Base-by-base conservation (phyloP, 345 rosid genomes). In the Odontarrhena argentea region DNA sequence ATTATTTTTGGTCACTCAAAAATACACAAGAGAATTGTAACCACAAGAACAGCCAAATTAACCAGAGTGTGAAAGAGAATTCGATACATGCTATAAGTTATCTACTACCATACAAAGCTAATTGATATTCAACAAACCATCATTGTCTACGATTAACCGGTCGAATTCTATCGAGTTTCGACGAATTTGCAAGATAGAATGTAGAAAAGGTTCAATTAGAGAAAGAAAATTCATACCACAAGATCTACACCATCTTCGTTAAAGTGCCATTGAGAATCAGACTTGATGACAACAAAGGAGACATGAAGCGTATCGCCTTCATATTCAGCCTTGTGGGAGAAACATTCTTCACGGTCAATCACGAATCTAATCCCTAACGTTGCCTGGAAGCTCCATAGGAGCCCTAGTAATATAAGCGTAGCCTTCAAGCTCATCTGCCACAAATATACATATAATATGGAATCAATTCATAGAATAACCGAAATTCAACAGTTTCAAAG, bases 301-400 rank as follows among this genome's bases (percentile, higher is more conserved):
- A 78, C 76, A 62, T 84, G 89, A 76, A 85, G 82, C 1, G 81
- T 82, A 65, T 85, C 89, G 0, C 95, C 91, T 74, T 85, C 87
- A 54, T 67, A 82, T 36, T 86, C 74, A 65, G 81, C 84, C 42
- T 85, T 84, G 63, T 85, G 80, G 38, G 88, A 82, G 79, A 83
- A 63, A 54, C 94, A 82, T 60, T 85, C 90, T 76, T 83, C 90
- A 69, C 78, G 73, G 55, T 87, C 86, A 43, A 87, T 79, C 59
- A 80, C 84, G 55, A 85, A 82, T 79, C 88, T 82, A 35, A 85
- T 73, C 35, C 83, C 84, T 58, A 62, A 49, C 28, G 78, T 47
- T 24, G 57, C 64, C 60, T 53, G 70, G 55, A 76, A 57, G 45
- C 80, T 70, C 76, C 76, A 70, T n/a, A 72, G n/a, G 24, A 77